Evolutionary conservation across 345 rosid species (phyloP), one percentile per base, ranked within the genome.

Genomic region (Crucihimalaya himalaica): DNA sequence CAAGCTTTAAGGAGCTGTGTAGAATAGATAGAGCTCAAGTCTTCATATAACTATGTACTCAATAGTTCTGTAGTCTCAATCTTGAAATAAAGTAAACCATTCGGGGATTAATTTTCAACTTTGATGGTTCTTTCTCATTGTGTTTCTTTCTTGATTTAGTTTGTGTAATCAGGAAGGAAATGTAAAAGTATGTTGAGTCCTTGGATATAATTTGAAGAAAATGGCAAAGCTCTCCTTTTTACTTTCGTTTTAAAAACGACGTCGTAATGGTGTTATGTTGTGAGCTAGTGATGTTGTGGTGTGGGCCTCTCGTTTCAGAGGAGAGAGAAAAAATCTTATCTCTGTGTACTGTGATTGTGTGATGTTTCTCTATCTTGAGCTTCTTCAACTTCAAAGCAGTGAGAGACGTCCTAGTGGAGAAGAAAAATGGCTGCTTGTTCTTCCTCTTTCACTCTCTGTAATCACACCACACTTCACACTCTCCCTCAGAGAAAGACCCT

Each of bases 371-470:
- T 63, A 64, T 70, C 76, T 70, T 76, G 40, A 48, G 45, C 20
- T 16, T 27, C 59, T 46, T 45, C 58, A 11, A 43, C 55, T 62
- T 10, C 8, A 19, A 16, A 43, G 31, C 40, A 14, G 31, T 68
- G 27, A 54, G 37, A 56, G 28, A 39, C 34, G 28, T 59, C 21
- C 9, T 8, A 29, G 8, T 2, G 53, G 43, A 55, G 62, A 65
- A 66, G 39, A 43, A 78, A 39, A 66, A 71, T 66, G 81, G 77
- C 77, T 51, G 68, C 73, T 29, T 78, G 56, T 47, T 76, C 76
- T 6, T 65, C 80, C 4, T 66, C 68, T 14, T 66, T 59, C 58
- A 42, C 59, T 5, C 25, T 72, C 35, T 66, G 68, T 50, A 71
- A 32, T n/a, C 50, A 66, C 32, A 20, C 64, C 39, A 42, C 78